Evolutionary conservation across 2,329 filamentous ascomycete genomes (phyloP).

Genomic region (Stachybotrys chartarum): DNA sequence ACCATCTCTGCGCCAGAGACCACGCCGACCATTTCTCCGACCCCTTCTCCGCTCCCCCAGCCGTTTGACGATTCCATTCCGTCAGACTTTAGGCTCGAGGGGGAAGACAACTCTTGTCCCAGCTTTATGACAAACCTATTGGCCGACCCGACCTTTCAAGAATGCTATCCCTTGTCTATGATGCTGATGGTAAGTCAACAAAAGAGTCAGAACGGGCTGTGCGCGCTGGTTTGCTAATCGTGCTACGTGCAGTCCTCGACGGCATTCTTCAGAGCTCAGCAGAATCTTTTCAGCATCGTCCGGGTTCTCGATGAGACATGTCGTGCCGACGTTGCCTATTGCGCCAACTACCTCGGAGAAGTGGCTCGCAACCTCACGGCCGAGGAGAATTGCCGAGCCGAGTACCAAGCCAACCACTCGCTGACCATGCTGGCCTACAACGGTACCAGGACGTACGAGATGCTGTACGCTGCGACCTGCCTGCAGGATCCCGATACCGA

Average conservation of each 20-base stretch:
- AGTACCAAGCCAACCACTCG: conserved; percentile 54
- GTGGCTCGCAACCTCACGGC: conserved; percentile 60
- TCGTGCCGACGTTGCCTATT: conserved; percentile 56
- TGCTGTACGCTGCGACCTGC: conserved; percentile 75
- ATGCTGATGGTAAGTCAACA: conserved; percentile 60
- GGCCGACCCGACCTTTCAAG: conserved; percentile 55
- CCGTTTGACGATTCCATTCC: conserved; percentile 60
- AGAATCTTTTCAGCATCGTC: conserved; percentile 64
- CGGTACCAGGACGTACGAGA: conserved; percentile 69
- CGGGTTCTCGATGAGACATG: conserved; percentile 76
- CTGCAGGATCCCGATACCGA: conserved; percentile 51
- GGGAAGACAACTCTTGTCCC: conserved; percentile 48
- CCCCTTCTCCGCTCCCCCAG: conserved; percentile 43
- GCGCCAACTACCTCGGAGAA: conserved; percentile 55
- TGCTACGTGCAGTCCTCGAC: conserved; percentile 60
- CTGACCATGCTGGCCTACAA: conserved; percentile 53
- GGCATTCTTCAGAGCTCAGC: conserved; percentile 74
- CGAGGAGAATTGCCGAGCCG: conserved; percentile 59
- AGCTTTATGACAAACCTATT: conserved; percentile 64
- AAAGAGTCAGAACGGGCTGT: no score
- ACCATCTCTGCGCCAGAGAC: conserved; percentile 12
- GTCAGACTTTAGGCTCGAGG: conserved; percentile 50
- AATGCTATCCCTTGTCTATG: conserved; percentile 78
- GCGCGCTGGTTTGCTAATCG: conserved; percentile 5
- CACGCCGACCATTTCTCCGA: conserved; percentile 11